Conservation (phyloP, 2,329 filamentous ascomycete species). For the Aureobasidium sp. region DNA sequence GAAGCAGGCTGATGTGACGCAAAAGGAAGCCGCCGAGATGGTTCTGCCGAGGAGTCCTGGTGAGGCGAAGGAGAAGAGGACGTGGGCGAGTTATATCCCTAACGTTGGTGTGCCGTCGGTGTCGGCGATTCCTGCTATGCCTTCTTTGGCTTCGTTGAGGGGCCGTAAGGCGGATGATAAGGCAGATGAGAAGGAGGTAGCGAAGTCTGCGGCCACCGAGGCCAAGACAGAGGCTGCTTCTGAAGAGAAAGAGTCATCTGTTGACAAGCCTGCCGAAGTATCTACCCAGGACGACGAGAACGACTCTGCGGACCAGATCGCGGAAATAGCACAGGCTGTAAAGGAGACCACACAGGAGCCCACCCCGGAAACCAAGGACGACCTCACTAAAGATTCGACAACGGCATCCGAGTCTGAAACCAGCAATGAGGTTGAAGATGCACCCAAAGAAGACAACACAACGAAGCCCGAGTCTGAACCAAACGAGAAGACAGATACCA, state of each 20-base stretch:
- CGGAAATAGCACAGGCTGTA: constrained; percentile 14
- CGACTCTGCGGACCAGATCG: background rate
- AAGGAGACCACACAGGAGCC: background rate
- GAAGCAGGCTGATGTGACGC: constrained; percentile 25
- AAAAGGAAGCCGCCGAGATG: constrained; percentile 19
- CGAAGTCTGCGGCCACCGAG: background rate
- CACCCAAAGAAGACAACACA: background rate
- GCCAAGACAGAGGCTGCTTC: background rate
- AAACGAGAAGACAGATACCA: background rate
- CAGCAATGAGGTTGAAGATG: background rate
- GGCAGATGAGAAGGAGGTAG: constrained; percentile 22
- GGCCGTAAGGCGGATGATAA: constrained; percentile 15
- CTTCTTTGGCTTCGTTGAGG: constrained; percentile 16
- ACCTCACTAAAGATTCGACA: background rate
- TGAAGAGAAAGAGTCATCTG: background rate
- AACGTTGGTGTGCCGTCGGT: constrained; percentile 3
- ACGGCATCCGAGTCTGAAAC: background rate
- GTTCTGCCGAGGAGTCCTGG: background rate
- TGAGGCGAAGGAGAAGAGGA: constrained; percentile 21
- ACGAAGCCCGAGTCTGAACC: constrained; percentile 27
- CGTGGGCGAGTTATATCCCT: constrained; percentile 29
- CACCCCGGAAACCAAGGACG: background rate
- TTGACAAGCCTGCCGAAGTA: background rate
- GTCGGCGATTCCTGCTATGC: constrained; percentile 13
- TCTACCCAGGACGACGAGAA: background rate